Conservation (phyloP, 208 protist genomes). For the Phytomonas sp. region DNA sequence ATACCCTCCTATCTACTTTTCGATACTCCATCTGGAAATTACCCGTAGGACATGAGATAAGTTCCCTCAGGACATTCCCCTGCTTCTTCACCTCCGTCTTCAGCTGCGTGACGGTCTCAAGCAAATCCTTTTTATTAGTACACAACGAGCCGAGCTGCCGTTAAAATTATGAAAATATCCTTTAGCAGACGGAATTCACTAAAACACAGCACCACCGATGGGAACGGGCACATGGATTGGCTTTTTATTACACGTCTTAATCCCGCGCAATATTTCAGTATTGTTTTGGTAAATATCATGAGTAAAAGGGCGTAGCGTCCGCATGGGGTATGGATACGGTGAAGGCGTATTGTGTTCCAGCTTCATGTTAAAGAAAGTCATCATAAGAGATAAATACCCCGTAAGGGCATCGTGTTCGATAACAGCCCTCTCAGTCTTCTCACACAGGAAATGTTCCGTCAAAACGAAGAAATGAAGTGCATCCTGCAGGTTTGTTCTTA, state of each 20-base stretch:
- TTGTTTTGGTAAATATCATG: no score
- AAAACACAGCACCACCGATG: background rate
- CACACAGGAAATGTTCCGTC: constrained; percentile 36
- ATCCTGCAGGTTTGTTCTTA: constrained; percentile 57
- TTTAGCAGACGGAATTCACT: background rate
- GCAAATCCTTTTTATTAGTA: background rate
- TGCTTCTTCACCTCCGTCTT: constrained; percentile 5
- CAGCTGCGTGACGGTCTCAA: background rate
- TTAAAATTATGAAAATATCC: background rate
- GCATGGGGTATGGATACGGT: background rate
- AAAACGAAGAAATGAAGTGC: constrained; percentile 62
- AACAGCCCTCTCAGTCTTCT: constrained; percentile 22
- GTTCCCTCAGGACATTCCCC: background rate
- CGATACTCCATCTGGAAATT: background rate
- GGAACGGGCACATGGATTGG: background rate
- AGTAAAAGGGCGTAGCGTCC: background rate
- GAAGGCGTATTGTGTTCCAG: background rate
- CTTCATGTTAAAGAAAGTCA: background rate
- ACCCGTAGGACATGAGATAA: background rate
- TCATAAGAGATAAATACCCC: background rate
- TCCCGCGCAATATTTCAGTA: no score
- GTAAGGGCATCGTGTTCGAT: constrained; percentile 25
- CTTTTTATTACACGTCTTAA: no score
- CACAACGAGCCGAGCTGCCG: background rate
- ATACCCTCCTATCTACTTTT: background rate